Conservation (phyloP, 169 alveolate genomes). For the Toxoplasma gondii region DNA sequence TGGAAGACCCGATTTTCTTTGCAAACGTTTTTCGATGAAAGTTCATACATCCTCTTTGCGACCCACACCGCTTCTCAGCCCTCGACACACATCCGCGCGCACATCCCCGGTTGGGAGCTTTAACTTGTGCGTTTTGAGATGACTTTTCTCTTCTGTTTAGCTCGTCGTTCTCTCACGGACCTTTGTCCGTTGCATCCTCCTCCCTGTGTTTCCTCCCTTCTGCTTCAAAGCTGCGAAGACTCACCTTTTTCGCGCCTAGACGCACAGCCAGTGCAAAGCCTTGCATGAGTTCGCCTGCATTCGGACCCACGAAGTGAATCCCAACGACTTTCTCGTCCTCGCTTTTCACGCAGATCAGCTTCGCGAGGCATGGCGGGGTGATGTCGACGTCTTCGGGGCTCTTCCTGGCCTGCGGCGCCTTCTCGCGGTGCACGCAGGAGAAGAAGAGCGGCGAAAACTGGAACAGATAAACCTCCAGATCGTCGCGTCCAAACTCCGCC, state of each 20-base stretch:
- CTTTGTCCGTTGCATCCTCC: no score
- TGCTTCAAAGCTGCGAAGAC: neutral
- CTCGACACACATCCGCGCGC: no score
- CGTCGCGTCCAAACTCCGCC: conserved; percentile 74
- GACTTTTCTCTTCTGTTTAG: no score
- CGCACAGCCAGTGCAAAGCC: conserved; percentile 95
- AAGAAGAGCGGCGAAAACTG: conserved; percentile 91
- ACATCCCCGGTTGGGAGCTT: no score
- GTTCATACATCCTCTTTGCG: no score
- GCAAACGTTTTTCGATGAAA: no score
- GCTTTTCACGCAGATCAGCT: conserved; percentile 89
- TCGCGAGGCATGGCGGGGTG: conserved; percentile 89
- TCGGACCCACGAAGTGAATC: conserved; percentile 96
- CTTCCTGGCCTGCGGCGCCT: conserved; percentile 46
- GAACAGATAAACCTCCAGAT: conserved; percentile 88
- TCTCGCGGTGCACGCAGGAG: conserved; percentile 83
- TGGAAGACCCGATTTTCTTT: no score
- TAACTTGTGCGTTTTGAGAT: no score
- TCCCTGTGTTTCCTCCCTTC: no score
- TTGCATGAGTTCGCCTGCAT: conserved; percentile 99
- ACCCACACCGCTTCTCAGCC: no score
- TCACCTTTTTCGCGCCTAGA: conserved; percentile 91
- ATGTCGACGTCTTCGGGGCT: conserved; percentile 78
- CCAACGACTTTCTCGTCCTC: conserved; percentile 93
- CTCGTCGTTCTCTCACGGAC: no score